phyloP scores from a whole-genome alignment of 441 rosid genomes.

The Eruca vesicaria region DNA sequence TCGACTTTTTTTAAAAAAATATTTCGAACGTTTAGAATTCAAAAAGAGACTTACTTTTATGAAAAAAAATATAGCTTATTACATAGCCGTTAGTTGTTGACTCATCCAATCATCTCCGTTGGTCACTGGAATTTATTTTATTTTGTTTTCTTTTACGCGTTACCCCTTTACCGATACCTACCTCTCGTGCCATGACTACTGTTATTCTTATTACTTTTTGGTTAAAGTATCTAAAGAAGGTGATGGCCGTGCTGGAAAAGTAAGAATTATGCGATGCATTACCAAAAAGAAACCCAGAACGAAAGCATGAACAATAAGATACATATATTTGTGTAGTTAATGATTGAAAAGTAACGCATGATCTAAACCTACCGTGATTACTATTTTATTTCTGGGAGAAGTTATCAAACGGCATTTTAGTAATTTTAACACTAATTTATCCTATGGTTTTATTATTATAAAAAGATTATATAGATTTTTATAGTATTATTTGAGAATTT shows the following conservation, averaged over 20 bases:
- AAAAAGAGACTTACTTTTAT: not conserved
- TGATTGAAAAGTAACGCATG: not conserved
- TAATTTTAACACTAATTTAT: no score
- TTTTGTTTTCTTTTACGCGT: not conserved
- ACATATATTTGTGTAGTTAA: not conserved
- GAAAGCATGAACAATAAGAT: not conserved
- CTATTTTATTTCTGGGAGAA: not conserved
- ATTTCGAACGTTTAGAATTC: not conserved
- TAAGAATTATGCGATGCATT: not conserved
- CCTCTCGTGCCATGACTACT: not conserved
- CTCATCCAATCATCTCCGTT: not conserved
- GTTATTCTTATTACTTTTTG: not conserved
- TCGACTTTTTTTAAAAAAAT: no score
- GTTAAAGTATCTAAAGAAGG: not conserved
- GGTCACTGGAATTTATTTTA: not conserved
- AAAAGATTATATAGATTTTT: no score
- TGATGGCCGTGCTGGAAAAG: not conserved
- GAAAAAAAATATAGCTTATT: not conserved
- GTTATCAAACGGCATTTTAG: not conserved
- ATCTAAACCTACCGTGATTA: not conserved
- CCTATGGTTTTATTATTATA: no score
- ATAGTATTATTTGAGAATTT: no score
- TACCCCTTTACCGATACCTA: not conserved
- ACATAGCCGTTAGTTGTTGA: not conserved
- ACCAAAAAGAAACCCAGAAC: not conserved